Conservation (phyloP, 805 yeast species). For the Candida boleticola region DNA sequence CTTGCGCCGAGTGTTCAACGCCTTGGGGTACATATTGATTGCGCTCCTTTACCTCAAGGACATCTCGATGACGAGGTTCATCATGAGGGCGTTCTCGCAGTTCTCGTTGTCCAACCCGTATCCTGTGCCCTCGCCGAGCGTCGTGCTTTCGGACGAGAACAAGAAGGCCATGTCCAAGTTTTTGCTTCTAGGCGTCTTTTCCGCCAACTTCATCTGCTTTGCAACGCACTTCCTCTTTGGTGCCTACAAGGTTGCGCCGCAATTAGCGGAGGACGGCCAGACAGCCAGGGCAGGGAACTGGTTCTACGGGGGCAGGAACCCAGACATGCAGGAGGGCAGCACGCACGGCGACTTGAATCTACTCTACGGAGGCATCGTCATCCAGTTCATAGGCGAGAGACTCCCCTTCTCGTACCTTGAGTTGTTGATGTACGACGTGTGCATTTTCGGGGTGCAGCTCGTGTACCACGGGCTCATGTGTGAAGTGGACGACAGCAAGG, state of each 20-base stretch:
- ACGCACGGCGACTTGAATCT: conserved; percentile 2
- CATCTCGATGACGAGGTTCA: conserved; percentile 31
- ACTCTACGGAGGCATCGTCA: conserved; percentile 32
- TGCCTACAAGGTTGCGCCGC: conserved; percentile 10
- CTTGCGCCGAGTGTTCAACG: conserved; percentile 30
- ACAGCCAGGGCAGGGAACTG: background rate
- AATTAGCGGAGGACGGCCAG: background rate
- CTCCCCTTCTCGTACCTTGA: conserved; percentile 24
- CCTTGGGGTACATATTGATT: conserved; percentile 35
- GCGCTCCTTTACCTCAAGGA: conserved; percentile 42
- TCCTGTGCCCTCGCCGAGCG: conserved; percentile 14
- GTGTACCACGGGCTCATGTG: conserved; percentile 33
- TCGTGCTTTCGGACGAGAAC: conserved; percentile 22
- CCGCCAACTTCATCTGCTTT: conserved; percentile 21
- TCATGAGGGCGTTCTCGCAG: conserved; percentile 25
- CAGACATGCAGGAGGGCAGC: background rate
- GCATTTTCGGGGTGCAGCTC: conserved; percentile 26
- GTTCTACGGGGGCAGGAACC: background rate
- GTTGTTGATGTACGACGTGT: conserved; percentile 25
- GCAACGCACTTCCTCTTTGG: conserved; percentile 29
- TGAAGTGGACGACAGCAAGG: conserved; percentile 28
- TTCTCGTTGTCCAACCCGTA: conserved; percentile 29
- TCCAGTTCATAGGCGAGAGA: conserved; percentile 41
- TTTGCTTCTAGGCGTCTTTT: conserved; percentile 22
- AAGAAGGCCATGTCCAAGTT: conserved; percentile 26